Percentiles rank a stretch among this genome's conserved stretches.
These are phyloP conservation scores for Myxozyma melibiosi DNA, from an alignment of 805 yeast species.

Conservation along the genomic window DNA sequence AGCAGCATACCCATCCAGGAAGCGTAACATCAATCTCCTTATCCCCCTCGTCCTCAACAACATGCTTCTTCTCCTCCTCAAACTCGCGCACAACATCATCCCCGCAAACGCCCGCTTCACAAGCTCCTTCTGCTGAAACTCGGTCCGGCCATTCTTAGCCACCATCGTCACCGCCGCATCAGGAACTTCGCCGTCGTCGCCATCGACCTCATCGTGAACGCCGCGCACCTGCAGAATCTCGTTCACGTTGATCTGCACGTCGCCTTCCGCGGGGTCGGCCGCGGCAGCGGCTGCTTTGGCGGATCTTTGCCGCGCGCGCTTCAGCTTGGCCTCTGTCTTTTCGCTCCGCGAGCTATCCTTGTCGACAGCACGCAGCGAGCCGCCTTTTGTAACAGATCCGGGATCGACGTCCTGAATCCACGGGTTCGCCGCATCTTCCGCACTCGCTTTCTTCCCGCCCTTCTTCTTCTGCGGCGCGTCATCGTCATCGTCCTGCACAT, in stretches of 20 bases:
- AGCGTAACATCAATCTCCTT: constrained; percentile 79
- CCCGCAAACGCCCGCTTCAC: constrained; percentile 96
- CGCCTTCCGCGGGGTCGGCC: constrained; percentile 33
- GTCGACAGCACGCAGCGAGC: constrained; percentile 53
- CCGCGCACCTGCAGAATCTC: constrained; percentile 60
- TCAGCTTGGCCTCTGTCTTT: constrained; percentile 43
- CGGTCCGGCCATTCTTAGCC: constrained; percentile 36
- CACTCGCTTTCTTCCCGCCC: neutral
- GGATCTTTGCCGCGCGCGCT: constrained; percentile 43
- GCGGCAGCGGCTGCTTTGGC: constrained; percentile 22
- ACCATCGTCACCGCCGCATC: constrained; percentile 25
- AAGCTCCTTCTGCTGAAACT: constrained; percentile 71
- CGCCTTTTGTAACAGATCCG: constrained; percentile 52
- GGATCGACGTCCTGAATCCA: constrained; percentile 41
- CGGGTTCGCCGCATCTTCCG: constrained; percentile 39
- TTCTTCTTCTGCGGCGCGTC: constrained; percentile 11
- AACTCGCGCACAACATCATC: constrained; percentile 89
- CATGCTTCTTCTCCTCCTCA: constrained; percentile 69
- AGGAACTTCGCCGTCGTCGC: constrained; percentile 47
- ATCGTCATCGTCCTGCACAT: neutral
- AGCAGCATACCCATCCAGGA: constrained; percentile 74
- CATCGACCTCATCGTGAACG: constrained; percentile 48
- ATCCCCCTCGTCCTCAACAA: constrained; percentile 78
- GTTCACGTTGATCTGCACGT: constrained; percentile 39
- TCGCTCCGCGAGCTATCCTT: constrained; percentile 53